Conservation (phyloP, 2,329 filamentous ascomycete genomes). For the Fusarium sp. region DNA sequence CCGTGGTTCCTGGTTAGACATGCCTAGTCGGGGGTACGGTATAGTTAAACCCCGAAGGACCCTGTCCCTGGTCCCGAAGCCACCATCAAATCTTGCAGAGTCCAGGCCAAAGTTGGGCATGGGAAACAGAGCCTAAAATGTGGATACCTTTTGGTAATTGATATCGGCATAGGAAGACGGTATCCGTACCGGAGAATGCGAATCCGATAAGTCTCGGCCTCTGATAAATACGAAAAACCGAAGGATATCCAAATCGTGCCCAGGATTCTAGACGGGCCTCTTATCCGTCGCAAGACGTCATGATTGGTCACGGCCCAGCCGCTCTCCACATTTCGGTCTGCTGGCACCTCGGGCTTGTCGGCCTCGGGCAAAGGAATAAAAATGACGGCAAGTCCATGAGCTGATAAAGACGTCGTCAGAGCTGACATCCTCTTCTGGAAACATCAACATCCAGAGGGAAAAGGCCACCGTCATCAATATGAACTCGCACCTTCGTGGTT, state of each 20-base stretch:
- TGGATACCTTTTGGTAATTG: constrained; percentile 9
- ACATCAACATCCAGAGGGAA: constrained; percentile 4
- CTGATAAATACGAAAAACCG: constrained; percentile 18
- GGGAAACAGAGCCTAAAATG: constrained; percentile 28
- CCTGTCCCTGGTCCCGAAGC: constrained; percentile 10
- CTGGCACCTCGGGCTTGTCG: constrained; percentile 25
- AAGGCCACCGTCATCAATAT: background rate
- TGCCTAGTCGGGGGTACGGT: background rate
- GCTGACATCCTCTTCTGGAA: constrained; percentile 18
- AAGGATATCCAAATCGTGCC: constrained; percentile 2
- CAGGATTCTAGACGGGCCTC: constrained; percentile 31
- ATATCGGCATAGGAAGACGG: background rate
- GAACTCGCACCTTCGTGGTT: constrained; percentile 1
- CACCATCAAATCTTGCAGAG: constrained; percentile 20
- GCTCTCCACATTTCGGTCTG: constrained; percentile 21
- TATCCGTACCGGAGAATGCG: constrained; percentile 1
- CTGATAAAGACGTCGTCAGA: constrained; percentile 10
- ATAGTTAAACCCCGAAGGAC: constrained; percentile 19
- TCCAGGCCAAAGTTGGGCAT: constrained; percentile 11
- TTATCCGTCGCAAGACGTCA: background rate
- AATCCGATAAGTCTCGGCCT: constrained; percentile 6
- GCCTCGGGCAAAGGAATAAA: constrained; percentile 23
- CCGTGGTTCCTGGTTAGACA: background rate
- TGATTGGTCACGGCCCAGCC: constrained; percentile 12
- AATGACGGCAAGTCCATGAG: constrained; percentile 16